Base-by-base conservation (phyloP, 805 yeast species). In the Naumovozyma dairenensis region DNA sequence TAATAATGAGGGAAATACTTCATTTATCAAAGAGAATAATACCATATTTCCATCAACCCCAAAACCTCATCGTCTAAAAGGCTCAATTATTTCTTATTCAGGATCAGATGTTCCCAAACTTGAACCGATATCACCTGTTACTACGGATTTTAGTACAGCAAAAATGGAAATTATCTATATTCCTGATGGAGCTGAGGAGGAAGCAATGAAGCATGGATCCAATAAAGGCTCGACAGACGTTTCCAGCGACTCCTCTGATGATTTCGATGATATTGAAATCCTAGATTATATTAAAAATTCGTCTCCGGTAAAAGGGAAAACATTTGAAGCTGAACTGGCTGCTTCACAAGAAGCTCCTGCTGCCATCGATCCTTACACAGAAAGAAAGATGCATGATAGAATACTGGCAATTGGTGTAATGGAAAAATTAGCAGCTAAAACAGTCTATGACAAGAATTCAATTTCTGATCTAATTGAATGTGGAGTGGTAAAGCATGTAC, bases 401-500 rank as follows among this genome's bases (percentile, higher is more conserved):
- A 38, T 35, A 4, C 33, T 51, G 13, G 37, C 45, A 7, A 37
- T 32, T 4, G 35, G 36, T 10, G 43, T 44, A 3, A 20, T 34
- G n/a, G 29, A 28, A 10, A 38, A 31, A 16, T 31, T 49, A 19
- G 32, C 21, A 1, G 34, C 42, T 6, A 28, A 33, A 13, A 17
- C 25, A 9, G 16, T 28, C 1, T 42, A 42, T 28, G 28, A 33
- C 4, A 44, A 38, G 21, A 16, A 28, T 13, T 31, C 30, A 2
- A 30, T 54, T 3, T 21, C 28, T 10, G 35, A 38, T 9, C 22
- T 52, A 24, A 42, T 54, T 4, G 38, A 42, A 16, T 32, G 42
- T 2, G 56, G 57, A 10, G 34, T 55, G 8, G 40, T 43, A 6
- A 24, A 28, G 8, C 55, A 53, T 29, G 28, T 30, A 5, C 45